A percentile compares a stretch with the other conserved stretches of the same genome.
Evolutionary conservation across 2,329 filamentous ascomycete species (phyloP).

Genomic region (Venturia carpophila): DNA sequence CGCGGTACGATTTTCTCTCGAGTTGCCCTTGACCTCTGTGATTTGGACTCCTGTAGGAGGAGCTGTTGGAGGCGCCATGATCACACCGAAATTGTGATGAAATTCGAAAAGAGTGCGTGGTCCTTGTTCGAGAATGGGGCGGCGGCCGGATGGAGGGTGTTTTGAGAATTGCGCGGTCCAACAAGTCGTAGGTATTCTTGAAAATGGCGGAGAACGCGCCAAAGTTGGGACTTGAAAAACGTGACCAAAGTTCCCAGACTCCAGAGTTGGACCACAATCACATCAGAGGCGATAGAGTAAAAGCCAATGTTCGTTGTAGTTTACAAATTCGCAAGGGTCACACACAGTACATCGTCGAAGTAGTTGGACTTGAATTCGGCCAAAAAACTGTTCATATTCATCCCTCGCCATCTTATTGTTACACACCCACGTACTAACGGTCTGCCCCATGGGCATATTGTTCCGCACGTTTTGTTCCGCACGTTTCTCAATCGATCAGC

Average conservation of each 20-base stretch:
- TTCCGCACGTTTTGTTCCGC: background rate
- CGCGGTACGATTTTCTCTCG: conserved; percentile 91
- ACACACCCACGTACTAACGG: conserved; percentile 3
- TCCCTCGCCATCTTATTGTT: background rate
- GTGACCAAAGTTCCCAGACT: background rate
- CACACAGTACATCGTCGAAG: background rate
- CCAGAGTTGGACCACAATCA: too few species aligned
- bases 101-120: background rate
- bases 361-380: background rate
- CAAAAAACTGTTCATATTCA: background rate
- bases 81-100: background rate
- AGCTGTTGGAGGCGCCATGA: conserved; percentile 11
- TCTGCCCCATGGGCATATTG: background rate
- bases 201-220: background rate
- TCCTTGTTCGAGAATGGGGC: background rate
- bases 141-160: background rate
- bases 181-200: background rate
- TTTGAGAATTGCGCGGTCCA: background rate
- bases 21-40: conserved; percentile 88
- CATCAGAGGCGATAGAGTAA: too few species aligned
- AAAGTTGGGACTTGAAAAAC: background rate
- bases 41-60: conserved; percentile 17
- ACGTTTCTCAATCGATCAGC: background rate
- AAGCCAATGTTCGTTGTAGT: too few species aligned
- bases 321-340: background rate